Evolutionary conservation across 768 basidiomycete genomes (phyloP), one percentile per base, ranked within the genome.

Genomic region (Suillus placidus): DNA sequence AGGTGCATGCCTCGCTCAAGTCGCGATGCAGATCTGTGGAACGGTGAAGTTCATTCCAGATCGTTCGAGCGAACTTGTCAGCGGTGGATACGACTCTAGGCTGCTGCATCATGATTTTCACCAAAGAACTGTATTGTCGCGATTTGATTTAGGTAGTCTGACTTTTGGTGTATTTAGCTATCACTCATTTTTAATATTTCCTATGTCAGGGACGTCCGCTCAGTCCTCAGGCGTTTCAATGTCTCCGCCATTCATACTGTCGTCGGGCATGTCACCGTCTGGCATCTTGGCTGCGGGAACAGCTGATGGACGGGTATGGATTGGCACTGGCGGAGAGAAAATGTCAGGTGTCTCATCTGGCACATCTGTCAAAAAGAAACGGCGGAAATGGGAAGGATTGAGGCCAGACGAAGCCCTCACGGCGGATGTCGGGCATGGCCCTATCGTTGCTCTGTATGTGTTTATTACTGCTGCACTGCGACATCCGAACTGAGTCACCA

Each of bases 191-290:
- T 30, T 64, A 20, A 47, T 60, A 16, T 63, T 60, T 55, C 26
- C 63, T n/a, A 57, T 65, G 49, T 51, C 35, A 70, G 67, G 69
- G 83, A 85, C 81, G 9, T 69, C 82, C 5, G 75, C 79, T 4
- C 76, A 81, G 42, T 75, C 78, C 14, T 80, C 80, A 0, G 85
- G 85, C 1, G 80, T 90, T 65, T 81, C 86, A 0, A 77, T 93
- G 32, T 87, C 91, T 2, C 92, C 92, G 1, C 91, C 92, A 1
- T 95, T 94, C 72, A 77, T 94, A 61, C 81, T 87, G 74, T 88
- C 85, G 30, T 77, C 85, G 49, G 81, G 89, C 1, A 72, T 94
- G 35, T 88, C 88, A 4, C 64, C 81, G 0, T 81, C 78, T 5
- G 92, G 90, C 0, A 71, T 87, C 38, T 72, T 93, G 20, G 91